Evolutionary conservation across 1,284 basidiomycete species (phyloP), one percentile per base, ranked within the genome.

Genomic region (Mycena sp.): DNA sequence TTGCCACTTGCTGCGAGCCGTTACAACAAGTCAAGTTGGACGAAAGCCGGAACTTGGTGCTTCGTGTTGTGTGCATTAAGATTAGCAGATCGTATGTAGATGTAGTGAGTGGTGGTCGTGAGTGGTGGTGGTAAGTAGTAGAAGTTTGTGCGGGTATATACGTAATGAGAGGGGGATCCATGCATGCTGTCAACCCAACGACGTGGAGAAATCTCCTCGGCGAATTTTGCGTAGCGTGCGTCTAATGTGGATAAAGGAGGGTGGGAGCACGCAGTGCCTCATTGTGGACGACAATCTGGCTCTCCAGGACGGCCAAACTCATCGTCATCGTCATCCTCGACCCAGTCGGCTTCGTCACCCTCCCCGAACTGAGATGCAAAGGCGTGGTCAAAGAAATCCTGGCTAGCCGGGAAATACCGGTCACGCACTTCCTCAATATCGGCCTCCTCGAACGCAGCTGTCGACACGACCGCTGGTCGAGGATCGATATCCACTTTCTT

Each of bases 401-500:
- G 80, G 72, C 82, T 83, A 81, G 85, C 83, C 79, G 84, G 82
- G 80, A 88, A 89, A 85, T 85, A 86, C 80, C 86, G 84, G 79
- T 80, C 82, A 90, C 91, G 86, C 85, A 93, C 88, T 81, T 92
- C 88, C 72, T 85, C 84, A 80, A 93, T 84, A 77, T 89, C 89
- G 76, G 85, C 85, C 77, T 89, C 88, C 76, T 91, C 92, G 74
- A 86, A 93, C 61, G 82, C 77, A 40, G 83, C 90, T 69, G 91
- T 86, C 68, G 92, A 91, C 52, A 94, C 87, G 60, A 90, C 79
- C 59, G 82, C 86, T 11, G 92, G 90, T 64, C 79, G 81, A 17
- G 92, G 92, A 21, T 89, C 86, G 49, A 93, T 81, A 64, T 92
- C 88, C 19, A 75, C 73, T 72, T 91, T 90, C 77, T 92, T 93